Conservation (phyloP, 2,329 filamentous ascomycete genomes). For the Microsporum canis region DNA sequence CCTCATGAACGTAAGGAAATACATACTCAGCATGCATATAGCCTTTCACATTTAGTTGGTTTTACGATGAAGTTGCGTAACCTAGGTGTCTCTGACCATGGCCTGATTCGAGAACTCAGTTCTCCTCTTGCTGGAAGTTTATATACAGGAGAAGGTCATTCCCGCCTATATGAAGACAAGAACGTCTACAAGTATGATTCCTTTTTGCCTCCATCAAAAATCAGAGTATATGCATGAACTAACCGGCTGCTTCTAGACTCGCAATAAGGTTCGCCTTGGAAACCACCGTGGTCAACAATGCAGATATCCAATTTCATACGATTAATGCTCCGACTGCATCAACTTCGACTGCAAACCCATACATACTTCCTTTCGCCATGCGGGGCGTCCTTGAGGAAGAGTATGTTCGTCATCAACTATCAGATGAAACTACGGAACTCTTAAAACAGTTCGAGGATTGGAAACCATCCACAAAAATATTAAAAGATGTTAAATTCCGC, state of each 20-base stretch:
- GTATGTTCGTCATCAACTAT: conserved; percentile 70
- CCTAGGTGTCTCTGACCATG: conserved; percentile 83
- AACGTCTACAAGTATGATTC: conserved; percentile 61
- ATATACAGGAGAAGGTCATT: conserved; percentile 87
- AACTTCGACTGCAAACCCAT: conserved; percentile 56
- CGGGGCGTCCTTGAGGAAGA: conserved; percentile 85
- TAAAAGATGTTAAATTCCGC: conserved; percentile 93
- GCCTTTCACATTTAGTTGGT: conserved; percentile 77
- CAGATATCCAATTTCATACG: conserved; percentile 42
- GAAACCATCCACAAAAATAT: conserved; percentile 77
- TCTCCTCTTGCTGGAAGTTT: conserved; percentile 79
- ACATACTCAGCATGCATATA: conserved; percentile 17
- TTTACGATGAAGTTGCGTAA: conserved; percentile 92
- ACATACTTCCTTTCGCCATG: conserved; percentile 91
- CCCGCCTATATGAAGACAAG: conserved; percentile 79
- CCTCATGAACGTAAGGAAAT: neutral
- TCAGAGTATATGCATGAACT: neutral
- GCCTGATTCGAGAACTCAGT: conserved; percentile 80
- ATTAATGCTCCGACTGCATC: conserved; percentile 24
- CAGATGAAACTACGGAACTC: conserved; percentile 63
- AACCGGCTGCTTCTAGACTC: conserved; percentile 36
- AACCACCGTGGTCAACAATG: conserved; percentile 46
- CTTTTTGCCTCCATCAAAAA: neutral
- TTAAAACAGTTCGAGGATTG: conserved; percentile 86
- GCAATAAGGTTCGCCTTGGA: conserved; percentile 63